Conservation (phyloP, 2,329 filamentous ascomycete species). For the Alternaria panax region DNA sequence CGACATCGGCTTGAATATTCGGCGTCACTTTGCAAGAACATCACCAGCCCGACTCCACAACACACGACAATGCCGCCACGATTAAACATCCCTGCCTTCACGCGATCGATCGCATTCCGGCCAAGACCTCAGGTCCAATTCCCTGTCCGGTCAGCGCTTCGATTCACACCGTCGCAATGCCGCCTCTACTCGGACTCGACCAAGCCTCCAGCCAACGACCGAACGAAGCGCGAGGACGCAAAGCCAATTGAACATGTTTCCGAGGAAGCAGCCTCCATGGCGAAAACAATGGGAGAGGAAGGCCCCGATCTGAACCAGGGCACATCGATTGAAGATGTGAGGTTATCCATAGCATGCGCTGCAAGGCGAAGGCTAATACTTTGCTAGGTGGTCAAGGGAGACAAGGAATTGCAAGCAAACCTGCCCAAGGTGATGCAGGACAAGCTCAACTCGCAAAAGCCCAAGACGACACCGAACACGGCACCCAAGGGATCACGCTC, state of each 20-base stretch:
- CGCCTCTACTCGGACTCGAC: slow-evolving; percentile 45
- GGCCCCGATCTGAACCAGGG: slow-evolving; percentile 71
- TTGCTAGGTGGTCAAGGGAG: slow-evolving; percentile 67
- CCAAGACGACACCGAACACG: slow-evolving; percentile 42
- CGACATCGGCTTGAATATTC: slow-evolving; percentile 19
- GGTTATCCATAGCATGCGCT: not conserved
- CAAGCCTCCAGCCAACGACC: slow-evolving; percentile 39
- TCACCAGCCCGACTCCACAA: slow-evolving; percentile 20
- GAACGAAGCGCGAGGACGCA: slow-evolving; percentile 40
- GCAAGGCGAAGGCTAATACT: slow-evolving; percentile 19
- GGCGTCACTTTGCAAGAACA: slow-evolving; percentile 29
- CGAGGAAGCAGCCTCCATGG: slow-evolving; percentile 69
- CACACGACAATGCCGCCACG: slow-evolving; percentile 48
- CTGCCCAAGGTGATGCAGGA: slow-evolving; percentile 73
- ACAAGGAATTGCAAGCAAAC: slow-evolving; percentile 67
- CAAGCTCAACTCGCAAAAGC: slow-evolving; percentile 59
- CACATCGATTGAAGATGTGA: slow-evolving; percentile 71
- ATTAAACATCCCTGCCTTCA: slow-evolving; percentile 42
- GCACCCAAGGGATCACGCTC: slow-evolving; percentile 58
- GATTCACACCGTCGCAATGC: slow-evolving; percentile 35
- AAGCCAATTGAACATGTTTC: slow-evolving; percentile 65
- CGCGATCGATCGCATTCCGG: slow-evolving; percentile 45
- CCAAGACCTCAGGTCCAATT: slow-evolving; percentile 41
- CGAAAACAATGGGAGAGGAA: slow-evolving; percentile 63
- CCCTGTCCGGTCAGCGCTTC: slow-evolving; percentile 31